phyloP scores from a whole-genome alignment of 352 stramenopile species.

The Plasmopara halstedii region DNA sequence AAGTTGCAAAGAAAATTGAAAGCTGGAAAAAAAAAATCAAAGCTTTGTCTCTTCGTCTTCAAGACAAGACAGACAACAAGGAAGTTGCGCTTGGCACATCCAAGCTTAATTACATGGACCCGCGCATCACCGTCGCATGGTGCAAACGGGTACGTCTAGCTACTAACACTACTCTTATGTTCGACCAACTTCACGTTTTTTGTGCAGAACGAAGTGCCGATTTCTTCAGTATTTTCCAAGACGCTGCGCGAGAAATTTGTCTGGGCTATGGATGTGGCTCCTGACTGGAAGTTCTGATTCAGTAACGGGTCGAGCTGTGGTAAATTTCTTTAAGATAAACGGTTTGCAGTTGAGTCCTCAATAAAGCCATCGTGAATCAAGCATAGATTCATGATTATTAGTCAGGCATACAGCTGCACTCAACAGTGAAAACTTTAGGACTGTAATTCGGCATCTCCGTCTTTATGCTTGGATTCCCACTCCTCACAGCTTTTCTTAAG shows the following conservation, averaged over 20 bases:
- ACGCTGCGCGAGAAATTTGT: constrained; percentile 99
- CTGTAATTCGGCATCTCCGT: constrained; percentile 8
- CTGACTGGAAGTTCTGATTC: constrained; percentile 93
- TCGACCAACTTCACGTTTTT: neutral
- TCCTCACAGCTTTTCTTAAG: constrained; percentile 65
- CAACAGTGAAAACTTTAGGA: neutral
- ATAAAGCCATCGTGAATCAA: too few relatives aligned
- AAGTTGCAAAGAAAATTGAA: constrained; percentile 93
- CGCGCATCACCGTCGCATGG: constrained; percentile 98
- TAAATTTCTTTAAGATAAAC: too few relatives aligned
- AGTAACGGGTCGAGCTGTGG: neutral
- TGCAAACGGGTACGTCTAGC: constrained; percentile 95
- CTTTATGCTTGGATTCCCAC: constrained; percentile 34
- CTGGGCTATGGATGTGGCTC: constrained; percentile 98
- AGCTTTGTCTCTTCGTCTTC: constrained; percentile 85
- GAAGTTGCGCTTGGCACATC: constrained; percentile 97
- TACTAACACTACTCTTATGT: neutral
- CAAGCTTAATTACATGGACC: constrained; percentile 99
- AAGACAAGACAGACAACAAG: constrained; percentile 99
- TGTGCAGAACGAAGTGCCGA: constrained; percentile 90
- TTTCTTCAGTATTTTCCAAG: constrained; percentile 98
- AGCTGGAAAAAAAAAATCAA: constrained; percentile 94
- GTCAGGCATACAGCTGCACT: neutral
- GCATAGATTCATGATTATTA: too few relatives aligned
- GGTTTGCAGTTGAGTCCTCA: too few relatives aligned